Evolutionary conservation across 768 basidiomycete genomes (phyloP), one percentile per base, ranked within the genome.

Genomic region (Pleurotus salmoneostramineus): DNA sequence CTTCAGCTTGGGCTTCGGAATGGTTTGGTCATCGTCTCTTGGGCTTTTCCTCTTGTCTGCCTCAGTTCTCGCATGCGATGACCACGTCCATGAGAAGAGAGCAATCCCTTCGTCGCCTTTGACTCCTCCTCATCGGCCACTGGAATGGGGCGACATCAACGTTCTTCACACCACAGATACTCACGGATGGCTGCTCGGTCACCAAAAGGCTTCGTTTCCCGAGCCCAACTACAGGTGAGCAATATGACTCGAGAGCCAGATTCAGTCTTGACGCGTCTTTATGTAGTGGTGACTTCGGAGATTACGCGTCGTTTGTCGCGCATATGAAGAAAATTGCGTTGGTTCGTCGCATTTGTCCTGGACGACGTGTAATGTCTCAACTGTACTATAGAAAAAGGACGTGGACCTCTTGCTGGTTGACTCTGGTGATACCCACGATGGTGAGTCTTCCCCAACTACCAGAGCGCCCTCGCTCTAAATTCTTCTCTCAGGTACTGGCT

Each of bases 131-230:
- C 79, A 80, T 56, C 76, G 85, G 15, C 80, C 83, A 21, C 77
- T 96, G 11, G 81, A 83, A 52, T 95, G 93, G 94, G 85, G 88
- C n/a, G 91, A 95, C 65, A 78, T 95, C 66, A 95, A 95, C 66
- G 81, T 95, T 64, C 79, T 95, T 47, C 85, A 88, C 64, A 95
- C 92, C 2, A 95, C 94, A 0, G 93, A 95, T 69, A 89, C 79
- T 31, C 85, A 87, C 66, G 68, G 88, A 34, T 88, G 88, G 88
- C 74, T 95, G 3, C 77, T 93, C 40, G 93, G 93, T 1, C 93
- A 96, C 72, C 89, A 91, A 64, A 88, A 92, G 65, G 15, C 73
- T 3, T 79, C 78, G 3, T 84, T 80, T 66, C 89, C 90, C 0
- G 91, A 93, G 63, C 89, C 90, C 0, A 86, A 88, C 67, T 91